A percentile compares a stretch with the other conserved stretches of the same genome.
Conservation (phyloP, 1,284 basidiomycete species). For the Tylopilus orsonianus region DNA sequence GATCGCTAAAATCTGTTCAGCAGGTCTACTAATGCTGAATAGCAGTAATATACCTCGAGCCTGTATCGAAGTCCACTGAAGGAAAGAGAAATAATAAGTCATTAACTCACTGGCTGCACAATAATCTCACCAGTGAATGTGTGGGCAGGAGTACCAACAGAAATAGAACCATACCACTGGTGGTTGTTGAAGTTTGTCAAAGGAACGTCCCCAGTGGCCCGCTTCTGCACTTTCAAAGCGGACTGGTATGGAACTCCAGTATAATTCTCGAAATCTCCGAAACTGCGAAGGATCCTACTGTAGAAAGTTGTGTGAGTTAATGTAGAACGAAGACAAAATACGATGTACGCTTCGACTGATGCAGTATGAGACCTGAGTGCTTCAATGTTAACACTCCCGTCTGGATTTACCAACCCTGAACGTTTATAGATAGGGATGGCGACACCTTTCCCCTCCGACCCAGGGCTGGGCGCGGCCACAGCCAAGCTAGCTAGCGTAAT, state of each 20-base stretch:
- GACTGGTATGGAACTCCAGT: conserved; percentile 9
- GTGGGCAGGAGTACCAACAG: conserved; percentile 17
- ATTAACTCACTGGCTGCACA: neutral
- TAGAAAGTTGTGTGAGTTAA: neutral
- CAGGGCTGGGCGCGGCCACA: conserved; percentile 1
- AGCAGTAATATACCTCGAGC: conserved; percentile 12
- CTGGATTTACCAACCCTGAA: conserved; percentile 6
- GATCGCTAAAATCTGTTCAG: conserved; percentile 1
- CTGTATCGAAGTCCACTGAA: conserved; percentile 25
- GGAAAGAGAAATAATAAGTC: neutral
- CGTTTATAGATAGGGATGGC: conserved; percentile 22
- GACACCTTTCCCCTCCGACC: neutral
- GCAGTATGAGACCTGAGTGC: conserved; percentile 17
- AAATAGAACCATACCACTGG: conserved; percentile 24
- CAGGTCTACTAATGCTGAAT: too few species aligned
- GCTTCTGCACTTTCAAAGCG: conserved; percentile 2
- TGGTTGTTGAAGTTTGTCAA: conserved; percentile 17
- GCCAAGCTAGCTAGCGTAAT: conserved; percentile 6
- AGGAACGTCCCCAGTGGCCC: conserved; percentile 2
- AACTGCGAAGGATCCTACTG: conserved; percentile 21
- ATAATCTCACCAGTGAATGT: conserved; percentile 15
- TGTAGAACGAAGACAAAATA: neutral
- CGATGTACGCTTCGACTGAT: conserved; percentile 14
- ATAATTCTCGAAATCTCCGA: conserved; percentile 17
- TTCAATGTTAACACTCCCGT: conserved; percentile 8